Evolutionary conservation across 129 eudicot species (phyloP), one percentile per base, ranked within the genome.

Genomic region (Artemisia tridentata): DNA sequence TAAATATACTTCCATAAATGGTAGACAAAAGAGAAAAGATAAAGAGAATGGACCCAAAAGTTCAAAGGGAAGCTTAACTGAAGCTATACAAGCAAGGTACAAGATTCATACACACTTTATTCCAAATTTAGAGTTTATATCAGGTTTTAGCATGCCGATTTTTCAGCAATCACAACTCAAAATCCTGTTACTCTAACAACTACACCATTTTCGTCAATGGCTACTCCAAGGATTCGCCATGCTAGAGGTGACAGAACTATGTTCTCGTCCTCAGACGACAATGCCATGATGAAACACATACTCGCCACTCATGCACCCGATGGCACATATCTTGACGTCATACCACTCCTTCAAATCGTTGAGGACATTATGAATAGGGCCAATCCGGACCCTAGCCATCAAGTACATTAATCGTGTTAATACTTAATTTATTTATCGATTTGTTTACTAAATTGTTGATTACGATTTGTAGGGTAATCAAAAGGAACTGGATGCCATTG

Each of bases 311-410:
- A n/a, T n/a, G n/a, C 85, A 10, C 96, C 91, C 1, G 96, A 89
- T 59, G 88, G 86, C 43, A 84, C 86, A 12, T 80, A 69, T 12
- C 69, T 83, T 52, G 84, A 93, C 16, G 90, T 87, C 60, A 74
- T 72, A 27, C 96, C 91, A 2, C 68, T 89, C n/a, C 86, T 93
- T 25, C 61, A 78, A 38, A 82, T 89, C 76, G 69, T 93, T 11
- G 91, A 85, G 85, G 97, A 90, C 50, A 82, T 93, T 74, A 53
- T 90, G 82, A 76, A 76, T 17, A 88, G 82, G 67, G 87, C 82
- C 7, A 49, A 62, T 49, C 82, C 90, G 5, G 20, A 81, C 9
- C 8, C 27, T 50, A 50, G 16, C 68, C 74, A 17, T 62, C 75
- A 48, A 13, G 85, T 75, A 72, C 17, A 15, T 72, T 21, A 21